Conservation (phyloP, 75 land plant species). For the Sequoia sempervirens region DNA sequence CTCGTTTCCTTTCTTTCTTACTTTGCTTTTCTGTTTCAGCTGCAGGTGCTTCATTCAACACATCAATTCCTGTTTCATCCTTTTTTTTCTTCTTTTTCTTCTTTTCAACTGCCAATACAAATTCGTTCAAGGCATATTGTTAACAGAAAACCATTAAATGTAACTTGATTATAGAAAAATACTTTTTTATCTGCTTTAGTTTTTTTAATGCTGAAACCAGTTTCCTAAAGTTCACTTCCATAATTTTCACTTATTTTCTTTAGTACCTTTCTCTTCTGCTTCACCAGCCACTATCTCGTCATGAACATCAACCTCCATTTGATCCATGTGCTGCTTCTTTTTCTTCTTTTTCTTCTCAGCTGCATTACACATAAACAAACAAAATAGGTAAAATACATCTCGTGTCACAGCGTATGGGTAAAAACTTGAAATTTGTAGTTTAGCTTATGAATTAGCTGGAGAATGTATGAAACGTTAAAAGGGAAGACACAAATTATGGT, state of each 20-base stretch:
- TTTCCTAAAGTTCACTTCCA: not conserved
- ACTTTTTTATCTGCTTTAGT: not conserved
- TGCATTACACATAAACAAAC: slow-evolving; percentile 12
- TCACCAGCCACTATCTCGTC: slow-evolving; percentile 21
- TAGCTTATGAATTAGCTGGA: not conserved
- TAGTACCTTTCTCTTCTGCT: slow-evolving; percentile 25
- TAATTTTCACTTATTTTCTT: slow-evolving; percentile 7
- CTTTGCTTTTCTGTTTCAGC: slow-evolving; percentile 4
- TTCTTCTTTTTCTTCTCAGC: slow-evolving; percentile 49
- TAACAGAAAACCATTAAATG: not conserved
- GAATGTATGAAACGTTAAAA: no score
- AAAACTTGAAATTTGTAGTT: not conserved
- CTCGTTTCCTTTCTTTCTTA: slow-evolving; percentile 20
- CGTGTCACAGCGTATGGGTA: not conserved
- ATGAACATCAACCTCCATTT: slow-evolving; percentile 15
- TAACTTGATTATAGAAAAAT: not conserved
- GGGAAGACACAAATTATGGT: not conserved
- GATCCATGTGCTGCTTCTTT: slow-evolving; percentile 32
- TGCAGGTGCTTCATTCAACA: not conserved
- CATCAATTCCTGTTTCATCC: not conserved
- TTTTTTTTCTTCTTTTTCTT: slow-evolving; percentile 28
- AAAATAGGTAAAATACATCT: not conserved
- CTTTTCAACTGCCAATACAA: slow-evolving; percentile 18
- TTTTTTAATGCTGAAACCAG: slow-evolving; percentile 7
- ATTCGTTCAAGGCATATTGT: not conserved